These are phyloP conservation scores for Penicillium hordei DNA, from an alignment of 2,329 filamentous ascomycete genomes.

Conservation along the genomic window DNA sequence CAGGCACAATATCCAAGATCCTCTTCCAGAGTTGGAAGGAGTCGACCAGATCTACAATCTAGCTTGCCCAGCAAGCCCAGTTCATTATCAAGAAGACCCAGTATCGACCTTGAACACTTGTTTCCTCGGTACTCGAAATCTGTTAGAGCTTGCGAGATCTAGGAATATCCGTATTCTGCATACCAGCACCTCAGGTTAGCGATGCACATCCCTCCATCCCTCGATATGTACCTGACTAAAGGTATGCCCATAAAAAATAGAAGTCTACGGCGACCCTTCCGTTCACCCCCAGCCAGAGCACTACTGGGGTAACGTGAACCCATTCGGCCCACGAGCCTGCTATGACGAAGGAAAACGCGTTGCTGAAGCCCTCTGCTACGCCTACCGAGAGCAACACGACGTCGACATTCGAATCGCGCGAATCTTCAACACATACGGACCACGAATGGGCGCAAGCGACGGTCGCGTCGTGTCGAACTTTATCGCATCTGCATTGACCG, in stretches of 20 bases:
- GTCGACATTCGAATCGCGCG: slow-evolving; percentile 34
- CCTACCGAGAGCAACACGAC: slow-evolving; percentile 27
- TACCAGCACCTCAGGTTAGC: slow-evolving; percentile 32
- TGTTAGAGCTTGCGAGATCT: slow-evolving; percentile 31
- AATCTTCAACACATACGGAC: slow-evolving; percentile 39
- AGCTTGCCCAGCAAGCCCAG: slow-evolving; percentile 35
- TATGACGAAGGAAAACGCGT: slow-evolving; percentile 47
- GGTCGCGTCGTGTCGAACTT: slow-evolving; percentile 38
- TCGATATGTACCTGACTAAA: not conserved
- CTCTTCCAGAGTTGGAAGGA: slow-evolving; percentile 8
- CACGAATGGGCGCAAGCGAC: slow-evolving; percentile 32
- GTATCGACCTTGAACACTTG: slow-evolving; percentile 33
- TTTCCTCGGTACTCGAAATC: slow-evolving; percentile 34
- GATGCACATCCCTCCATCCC: not conserved
- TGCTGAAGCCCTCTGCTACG: slow-evolving; percentile 41
- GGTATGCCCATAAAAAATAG: not conserved
- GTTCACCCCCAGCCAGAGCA: slow-evolving; percentile 31
- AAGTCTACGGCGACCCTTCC: slow-evolving; percentile 34
- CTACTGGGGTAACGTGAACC: slow-evolving; percentile 46
- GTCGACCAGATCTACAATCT: slow-evolving; percentile 37
- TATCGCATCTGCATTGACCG: slow-evolving; percentile 29
- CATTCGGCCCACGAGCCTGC: slow-evolving; percentile 43
- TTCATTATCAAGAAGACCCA: slow-evolving; percentile 34
- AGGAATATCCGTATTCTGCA: slow-evolving; percentile 32
- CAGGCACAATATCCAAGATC: slow-evolving; percentile 18